Base-by-base conservation (phyloP, 352 stramenopile genomes). In the Pythium phragmitis region DNA sequence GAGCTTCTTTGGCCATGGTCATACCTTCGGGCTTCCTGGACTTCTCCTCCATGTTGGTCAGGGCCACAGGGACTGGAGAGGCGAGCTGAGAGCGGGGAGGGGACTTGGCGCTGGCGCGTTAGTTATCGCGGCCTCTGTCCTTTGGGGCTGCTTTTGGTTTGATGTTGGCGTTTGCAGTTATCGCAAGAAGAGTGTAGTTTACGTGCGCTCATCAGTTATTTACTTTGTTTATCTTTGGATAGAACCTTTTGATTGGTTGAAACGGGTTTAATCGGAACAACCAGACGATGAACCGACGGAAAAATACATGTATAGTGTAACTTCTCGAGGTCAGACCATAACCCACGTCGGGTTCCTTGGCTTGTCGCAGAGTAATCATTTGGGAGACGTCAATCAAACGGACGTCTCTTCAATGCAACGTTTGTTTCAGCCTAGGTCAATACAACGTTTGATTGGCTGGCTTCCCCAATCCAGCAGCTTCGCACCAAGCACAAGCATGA, bases 1-100 rank as follows among this genome's bases (percentile, higher is more conserved):
- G 39, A 30, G 2, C 33, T 50, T 43, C 1, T n/a, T 56, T 26
- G 50, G 16, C 14, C 34, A 39, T 13, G 34, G 3, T 11, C 34
- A 39, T 60, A 94, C 85, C 85, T 74, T 94, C 86, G 54, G 86
- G 86, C 77, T 91, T 91, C 68, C 84, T 84, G 43, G 86, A 91
- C 67, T 94, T 94, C 63, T 92, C 84, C 57, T 94, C 86, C 85
- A 91, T 92, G 30, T 43, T 79, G 57, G 39, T 60, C 14, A 45
- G 4, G 13, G 57, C 2, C 33, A 69, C 60, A n/a, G 47, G 47
- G 37, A 42, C 9, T 16, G 26, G 45, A 0, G 9, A 16, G 6
- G n/a, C 28, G 45, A n/a, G 37, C 37, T 4, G 14, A 16, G 37
- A 4, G 21, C 26, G 28, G 43, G 13, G 21, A 4, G 43, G 28